Conservation (phyloP, 179 eudicot species). For the Spergularia azorica region DNA sequence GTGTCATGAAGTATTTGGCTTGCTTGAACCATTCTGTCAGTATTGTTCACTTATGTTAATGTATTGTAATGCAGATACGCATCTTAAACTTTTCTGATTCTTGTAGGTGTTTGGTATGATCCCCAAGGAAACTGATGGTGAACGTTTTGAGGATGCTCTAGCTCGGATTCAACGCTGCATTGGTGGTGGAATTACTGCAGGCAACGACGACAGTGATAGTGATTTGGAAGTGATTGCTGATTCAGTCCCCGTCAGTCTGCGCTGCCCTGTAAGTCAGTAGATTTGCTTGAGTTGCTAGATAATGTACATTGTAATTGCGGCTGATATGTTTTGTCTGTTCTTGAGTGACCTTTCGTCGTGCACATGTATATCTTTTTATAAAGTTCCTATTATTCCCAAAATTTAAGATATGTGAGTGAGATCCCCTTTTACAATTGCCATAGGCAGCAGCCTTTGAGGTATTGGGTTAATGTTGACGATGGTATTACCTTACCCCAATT, state of each 20-base stretch:
- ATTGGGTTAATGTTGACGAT: too few species aligned
- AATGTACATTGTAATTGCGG: background rate
- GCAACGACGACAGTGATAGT: slow-evolving; percentile 61
- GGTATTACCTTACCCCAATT: too few species aligned
- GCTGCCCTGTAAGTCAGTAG: slow-evolving; percentile 67
- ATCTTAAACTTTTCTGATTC: slow-evolving; percentile 9
- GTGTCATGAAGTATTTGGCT: background rate
- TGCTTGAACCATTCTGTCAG: background rate
- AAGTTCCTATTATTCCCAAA: too few species aligned
- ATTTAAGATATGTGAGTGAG: too few species aligned
- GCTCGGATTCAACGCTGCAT: slow-evolving; percentile 73
- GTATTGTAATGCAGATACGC: background rate
- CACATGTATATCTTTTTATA: too few species aligned
- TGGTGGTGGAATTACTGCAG: slow-evolving; percentile 60
- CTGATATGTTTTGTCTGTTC: background rate
- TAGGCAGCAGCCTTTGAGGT: too few species aligned
- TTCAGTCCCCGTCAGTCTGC: slow-evolving; percentile 58
- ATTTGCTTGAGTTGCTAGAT: background rate
- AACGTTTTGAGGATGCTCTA: slow-evolving; percentile 61
- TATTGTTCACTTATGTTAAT: background rate
- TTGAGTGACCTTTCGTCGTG: too few species aligned
- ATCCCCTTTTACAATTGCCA: too few species aligned
- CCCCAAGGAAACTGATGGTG: slow-evolving; percentile 51
- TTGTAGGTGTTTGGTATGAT: slow-evolving; percentile 59
- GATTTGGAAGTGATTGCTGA: slow-evolving; percentile 76